Conservation (phyloP, 768 basidiomycete species). For the Serendipita sp. region DNA sequence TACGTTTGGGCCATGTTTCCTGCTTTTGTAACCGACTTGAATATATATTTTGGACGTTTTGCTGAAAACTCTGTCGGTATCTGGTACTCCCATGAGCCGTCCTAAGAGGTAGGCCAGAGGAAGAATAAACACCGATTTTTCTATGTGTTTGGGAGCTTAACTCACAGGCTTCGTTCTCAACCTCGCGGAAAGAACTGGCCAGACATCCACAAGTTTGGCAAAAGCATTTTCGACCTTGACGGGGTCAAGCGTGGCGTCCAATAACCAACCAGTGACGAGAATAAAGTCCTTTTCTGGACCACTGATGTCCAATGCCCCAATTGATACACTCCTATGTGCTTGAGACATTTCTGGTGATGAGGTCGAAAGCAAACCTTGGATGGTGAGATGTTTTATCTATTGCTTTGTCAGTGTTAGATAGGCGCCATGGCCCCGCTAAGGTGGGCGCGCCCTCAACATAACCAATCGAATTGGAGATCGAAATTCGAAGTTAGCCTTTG, state of each 20-base stretch:
- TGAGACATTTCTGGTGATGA: no score
- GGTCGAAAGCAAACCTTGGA: no score
- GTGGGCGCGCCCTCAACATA: no score
- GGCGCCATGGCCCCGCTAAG: no score
- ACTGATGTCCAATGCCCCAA: conserved; percentile 9
- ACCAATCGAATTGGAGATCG: no score
- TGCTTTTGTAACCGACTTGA: conserved; percentile 1
- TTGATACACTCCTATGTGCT: not conserved
- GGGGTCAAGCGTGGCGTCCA: conserved; percentile 6
- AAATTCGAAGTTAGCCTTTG: no score
- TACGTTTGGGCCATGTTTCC: conserved; percentile 4
- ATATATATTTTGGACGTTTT: conserved; percentile 1
- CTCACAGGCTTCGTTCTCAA: not conserved
- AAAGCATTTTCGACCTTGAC: conserved; percentile 8
- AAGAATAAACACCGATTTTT: not conserved
- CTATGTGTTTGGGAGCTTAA: no score
- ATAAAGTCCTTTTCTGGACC: conserved; percentile 11
- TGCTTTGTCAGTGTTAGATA: no score
- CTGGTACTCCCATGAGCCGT: conserved; percentile 8
- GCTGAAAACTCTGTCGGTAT: conserved; percentile 4
- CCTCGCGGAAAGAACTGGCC: conserved; percentile 10
- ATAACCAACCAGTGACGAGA: conserved; percentile 9
- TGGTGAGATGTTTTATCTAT: no score
- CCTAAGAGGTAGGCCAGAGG: not conserved
- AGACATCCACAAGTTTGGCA: conserved; percentile 3